Base-by-base conservation (phyloP, 2,329 filamentous ascomycete species). In the Aspergillus ustus region DNA sequence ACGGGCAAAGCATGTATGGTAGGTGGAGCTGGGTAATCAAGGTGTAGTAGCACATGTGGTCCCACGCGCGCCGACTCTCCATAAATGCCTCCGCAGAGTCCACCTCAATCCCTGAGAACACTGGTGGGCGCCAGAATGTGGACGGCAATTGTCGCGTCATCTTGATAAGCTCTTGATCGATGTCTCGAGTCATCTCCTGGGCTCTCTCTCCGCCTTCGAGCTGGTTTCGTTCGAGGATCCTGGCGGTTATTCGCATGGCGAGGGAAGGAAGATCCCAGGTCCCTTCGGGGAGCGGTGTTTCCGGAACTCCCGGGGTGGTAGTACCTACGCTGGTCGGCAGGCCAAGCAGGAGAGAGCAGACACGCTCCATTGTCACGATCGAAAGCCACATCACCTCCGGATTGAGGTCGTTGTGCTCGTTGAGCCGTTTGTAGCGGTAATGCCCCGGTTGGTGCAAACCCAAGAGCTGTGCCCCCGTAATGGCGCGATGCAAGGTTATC, bases 1-100 rank as follows among this genome's bases (percentile, higher is more conserved):
- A 77, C 1, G 56, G 51, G 15, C 73, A 70, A n/a, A 86, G 77
- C 74, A 87, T 82, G 62, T 83, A 86, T 0, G 85, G 85, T 2
- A 87, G 77, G 58, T 87, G 84, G 0, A 87, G 77, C 11, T 84
- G 77, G 48, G 83, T 80, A 13, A 85, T 70, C 3, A 86, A 75
- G 45, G 80, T 79, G 66, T 82, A 81, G 65, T 86, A 82, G 9
- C 77, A 77, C 29, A 86, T 75, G 61, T 87, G 84, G 2, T 79
- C 69, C 64, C 82, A 77, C 8, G 81, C 66, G 3, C 76, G 75
- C 5, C 69, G 61, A 48, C 70, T 75, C 37, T 79, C 72, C 20
- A 62, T 48, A 15, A 56, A 78, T 11, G 34, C 44, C 2, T 50
- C 34, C 3, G 68, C 31, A 56, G 58, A 53, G 15, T 62, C 62